Percentiles rank a stretch among this genome's conserved stretches.
phyloP scores from a whole-genome alignment of 192 early-diverging fungal species.

The Coemansia sp. region DNA sequence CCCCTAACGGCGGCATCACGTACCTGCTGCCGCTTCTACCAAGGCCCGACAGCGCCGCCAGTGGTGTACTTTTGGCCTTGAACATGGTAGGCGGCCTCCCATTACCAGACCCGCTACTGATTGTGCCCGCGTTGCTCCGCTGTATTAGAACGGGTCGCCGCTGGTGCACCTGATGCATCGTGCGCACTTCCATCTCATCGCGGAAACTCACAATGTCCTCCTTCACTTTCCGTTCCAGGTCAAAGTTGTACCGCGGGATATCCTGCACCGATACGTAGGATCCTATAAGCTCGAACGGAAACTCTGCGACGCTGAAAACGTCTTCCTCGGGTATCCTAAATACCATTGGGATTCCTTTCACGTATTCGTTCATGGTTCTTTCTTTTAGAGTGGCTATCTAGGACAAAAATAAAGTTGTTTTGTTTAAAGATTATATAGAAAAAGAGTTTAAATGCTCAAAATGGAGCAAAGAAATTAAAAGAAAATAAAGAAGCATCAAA shows the following conservation, averaged over 20 bases:
- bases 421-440: neutral
- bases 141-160: constrained; percentile 22
- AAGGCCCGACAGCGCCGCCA: neutral
- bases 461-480: neutral
- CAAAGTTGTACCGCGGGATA: constrained; percentile 43
- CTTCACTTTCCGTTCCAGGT: constrained; percentile 38
- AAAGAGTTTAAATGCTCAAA: neutral
- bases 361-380: constrained; percentile 35
- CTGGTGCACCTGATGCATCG: constrained; percentile 39
- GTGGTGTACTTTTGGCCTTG: constrained; percentile 24
- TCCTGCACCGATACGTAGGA: constrained; percentile 38
- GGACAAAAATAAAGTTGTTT: neutral
- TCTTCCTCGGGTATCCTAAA: constrained; percentile 41
- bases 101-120: neutral
- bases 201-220: constrained; percentile 31
- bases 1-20: neutral
- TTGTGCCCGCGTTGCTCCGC: neutral
- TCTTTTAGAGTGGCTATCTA: neutral
- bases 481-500: neutral
- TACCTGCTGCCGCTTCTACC: neutral
- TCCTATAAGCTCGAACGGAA: constrained; percentile 49
- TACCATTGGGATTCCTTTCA: constrained; percentile 31
- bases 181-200: constrained; percentile 41
- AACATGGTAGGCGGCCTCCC: constrained; percentile 8
- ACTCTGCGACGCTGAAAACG: constrained; percentile 28